A percentile compares a stretch with the other conserved stretches of the same genome.
phyloP scores from a whole-genome alignment of 1,284 basidiomycete genomes.

The Cryptococcus floricola region DNA sequence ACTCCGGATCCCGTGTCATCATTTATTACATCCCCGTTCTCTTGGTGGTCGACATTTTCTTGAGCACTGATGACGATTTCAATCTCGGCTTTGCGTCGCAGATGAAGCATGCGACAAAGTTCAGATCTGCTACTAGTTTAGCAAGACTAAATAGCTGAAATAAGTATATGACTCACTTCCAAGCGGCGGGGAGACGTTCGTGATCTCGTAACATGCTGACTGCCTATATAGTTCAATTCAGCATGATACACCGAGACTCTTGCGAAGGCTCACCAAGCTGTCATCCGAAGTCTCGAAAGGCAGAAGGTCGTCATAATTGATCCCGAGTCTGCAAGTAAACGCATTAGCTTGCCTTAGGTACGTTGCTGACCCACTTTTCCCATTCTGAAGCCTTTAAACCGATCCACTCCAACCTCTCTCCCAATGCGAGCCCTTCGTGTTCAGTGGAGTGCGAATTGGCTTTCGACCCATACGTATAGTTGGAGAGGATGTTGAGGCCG shows the following conservation, averaged over 20 bases:
- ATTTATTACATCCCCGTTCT: not conserved
- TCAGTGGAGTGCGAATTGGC: constrained; percentile 30
- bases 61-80: constrained; percentile 58
- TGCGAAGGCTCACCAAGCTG: constrained; percentile 50
- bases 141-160: not conserved
- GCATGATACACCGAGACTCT: not conserved
- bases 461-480: constrained; percentile 58
- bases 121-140: constrained; percentile 55
- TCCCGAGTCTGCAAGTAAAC: constrained; percentile 54
- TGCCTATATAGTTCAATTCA: constrained; percentile 54
- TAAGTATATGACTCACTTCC: constrained; percentile 59
- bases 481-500: constrained; percentile 81
- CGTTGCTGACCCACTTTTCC: constrained; percentile 25
- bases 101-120: constrained; percentile 70
- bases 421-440: constrained; percentile 57
- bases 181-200: constrained; percentile 57
- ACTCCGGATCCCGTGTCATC: not conserved
- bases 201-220: constrained; percentile 60
- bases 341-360: not conserved
- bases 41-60: not conserved
- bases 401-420: constrained; percentile 67
- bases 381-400: constrained; percentile 71
- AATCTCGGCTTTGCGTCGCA: constrained; percentile 80
- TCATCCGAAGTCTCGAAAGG: constrained; percentile 68
- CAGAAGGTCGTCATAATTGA: constrained; percentile 61